Base-by-base conservation (phyloP, 306 rosid genomes). In the Erythrophleum fordii region DNA sequence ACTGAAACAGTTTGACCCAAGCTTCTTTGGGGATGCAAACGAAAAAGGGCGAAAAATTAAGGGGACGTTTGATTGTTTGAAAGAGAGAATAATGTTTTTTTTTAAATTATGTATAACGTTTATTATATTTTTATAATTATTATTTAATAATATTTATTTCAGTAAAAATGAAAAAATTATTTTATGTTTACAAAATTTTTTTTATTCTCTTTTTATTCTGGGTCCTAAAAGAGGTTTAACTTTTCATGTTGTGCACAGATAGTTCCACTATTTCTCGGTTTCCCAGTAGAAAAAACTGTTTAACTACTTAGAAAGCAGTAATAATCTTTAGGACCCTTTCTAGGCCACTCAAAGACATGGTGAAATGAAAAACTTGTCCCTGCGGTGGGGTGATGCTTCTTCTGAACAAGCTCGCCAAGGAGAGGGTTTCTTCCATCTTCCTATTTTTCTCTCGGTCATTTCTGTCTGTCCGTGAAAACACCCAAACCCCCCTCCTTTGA, bases 391-490 rank as follows among this genome's bases (percentile, higher is more conserved):
- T 6, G 56, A 37, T 59, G 52, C 9, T 72, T 58, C 65, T 77
- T 58, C n/a, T 48, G 64, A 69, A 60, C 69, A 77, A 55, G 35
- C 34, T 80, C 65, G 45, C 72, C 46, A 13, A 49, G 81, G 44
- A 71, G 20, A 18, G 58, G 82, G 64, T 64, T 46, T 69, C 60
- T 53, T 60, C 64, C 71, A 55, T 75, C 75, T 72, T 81, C 78
- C 76, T 31, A 64, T 53, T 53, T 85, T 76, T 78, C 72, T 73
- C 78, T 69, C 77, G 44, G 87, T 71, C 82, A 81, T 78, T 87
- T 73, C 72, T 75, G 85, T 85, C 87, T 79, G 49, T 79, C 82
- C 58, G 75, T 77, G 58, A 41, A 76, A 83, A 83, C 79, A 62
- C 41, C 65, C 62, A 49, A 69, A 71, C 45, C 66, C 59, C n/a